Evolutionary conservation across 345 rosid genomes (phyloP).

Genomic region (Camelina neglecta): DNA sequence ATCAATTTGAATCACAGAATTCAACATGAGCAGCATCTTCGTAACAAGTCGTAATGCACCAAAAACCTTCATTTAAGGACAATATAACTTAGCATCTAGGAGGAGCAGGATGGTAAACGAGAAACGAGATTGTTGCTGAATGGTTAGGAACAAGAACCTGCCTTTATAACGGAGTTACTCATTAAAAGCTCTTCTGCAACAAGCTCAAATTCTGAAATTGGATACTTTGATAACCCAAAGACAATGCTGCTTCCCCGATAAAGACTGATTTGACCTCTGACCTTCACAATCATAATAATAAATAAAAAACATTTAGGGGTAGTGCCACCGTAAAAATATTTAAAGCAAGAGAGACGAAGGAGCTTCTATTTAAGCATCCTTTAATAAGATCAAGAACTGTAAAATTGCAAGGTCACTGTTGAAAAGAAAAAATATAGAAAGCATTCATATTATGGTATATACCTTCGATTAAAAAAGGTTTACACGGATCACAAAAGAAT

Average conservation of each 20-base stretch:
- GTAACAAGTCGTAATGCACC: conserved; percentile 94
- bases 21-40: conserved; percentile 96
- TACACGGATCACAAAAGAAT: conserved; percentile 20
- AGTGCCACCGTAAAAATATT: conserved; percentile 5
- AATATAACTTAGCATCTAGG: conserved; percentile 10
- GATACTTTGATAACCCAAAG: conserved; percentile 83
- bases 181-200: conserved; percentile 96
- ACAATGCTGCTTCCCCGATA: conserved; percentile 84
- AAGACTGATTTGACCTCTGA: conserved; percentile 91
- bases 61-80: conserved; percentile 67
- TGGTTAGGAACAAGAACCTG: conserved; percentile 46
- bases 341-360: conserved; percentile 30
- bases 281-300: conserved; percentile 55
- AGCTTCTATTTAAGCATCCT: conserved; percentile 20
- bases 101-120: conserved; percentile 7
- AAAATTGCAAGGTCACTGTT: conserved; percentile 11
- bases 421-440: neutral
- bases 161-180: conserved; percentile 97
- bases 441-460: conserved; percentile 7
- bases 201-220: conserved; percentile 98
- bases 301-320: conserved; percentile 3
- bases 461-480: neutral
- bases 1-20: conserved; percentile 89
- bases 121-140: conserved; percentile 15
- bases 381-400: neutral